Evolutionary conservation across 192 early-diverging fungal genomes (phyloP), one percentile per base, ranked within the genome.

Genomic region (Podila horticola): DNA sequence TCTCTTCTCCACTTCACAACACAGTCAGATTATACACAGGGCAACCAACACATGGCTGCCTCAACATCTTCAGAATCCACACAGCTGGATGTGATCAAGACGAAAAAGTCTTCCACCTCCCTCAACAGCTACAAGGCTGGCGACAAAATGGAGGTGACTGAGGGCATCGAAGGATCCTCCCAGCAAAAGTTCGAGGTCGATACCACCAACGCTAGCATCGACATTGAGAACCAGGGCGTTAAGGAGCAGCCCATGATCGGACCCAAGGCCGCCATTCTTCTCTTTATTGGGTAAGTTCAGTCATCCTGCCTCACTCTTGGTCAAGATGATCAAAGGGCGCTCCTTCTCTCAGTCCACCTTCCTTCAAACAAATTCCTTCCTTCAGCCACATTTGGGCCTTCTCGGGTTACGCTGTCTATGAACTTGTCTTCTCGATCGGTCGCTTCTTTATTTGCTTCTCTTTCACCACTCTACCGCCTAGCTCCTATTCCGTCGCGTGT

Each of bases 241-340:
- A 68, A 63, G 17, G n/a, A 57, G n/a, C 41, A 45, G 8, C 66
- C 70, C 15, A 26, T 13, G 15, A 50, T 57, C 5, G 66, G 38
- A 3, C 62, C 12, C 30, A 60, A 34, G 10, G 66, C 71, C 7
- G 77, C 77, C 45, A 69, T 73, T 24, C 58, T 81, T 24, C 71
- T 81, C 3, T 81, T 81, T n/a, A 24, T 81, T 51, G 77, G 77
- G 77, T 81, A 66, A 45, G 77, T 68, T 3, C 24, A 50, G n/a
- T 48, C 9, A 55, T 6, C 5, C 11, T 22, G 22, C 4, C 51
- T 20, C 22, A 24, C 20, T 22, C 52, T 26, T n/a, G 34, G 34
- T 10, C 1, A 8, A 36, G 9, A 10, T 36, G 34, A 36, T 52
- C 50, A 3, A 52, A 55, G 11, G 17, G 8, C 20, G 0, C 50